Evolutionary conservation across 2,329 filamentous ascomycete genomes (phyloP).

Genomic region (Aureobasidium sp.): DNA sequence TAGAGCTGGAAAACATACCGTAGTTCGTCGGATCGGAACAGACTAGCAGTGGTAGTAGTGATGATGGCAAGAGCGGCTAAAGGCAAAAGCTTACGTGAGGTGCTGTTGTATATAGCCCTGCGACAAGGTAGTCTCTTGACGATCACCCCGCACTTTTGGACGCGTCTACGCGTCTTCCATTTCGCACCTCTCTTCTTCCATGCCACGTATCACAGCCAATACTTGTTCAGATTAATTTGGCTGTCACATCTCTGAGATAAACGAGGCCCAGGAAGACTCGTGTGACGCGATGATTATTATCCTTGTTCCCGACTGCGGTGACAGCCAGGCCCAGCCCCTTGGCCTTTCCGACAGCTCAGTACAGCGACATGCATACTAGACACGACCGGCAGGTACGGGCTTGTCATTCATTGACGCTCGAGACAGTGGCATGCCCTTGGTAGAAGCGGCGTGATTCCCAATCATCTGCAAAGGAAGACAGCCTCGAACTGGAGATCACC

Average conservation of each 20-base stretch:
- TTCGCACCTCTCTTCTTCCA: background rate
- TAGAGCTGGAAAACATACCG: too few species aligned
- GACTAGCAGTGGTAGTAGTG: background rate
- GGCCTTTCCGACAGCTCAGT: background rate
- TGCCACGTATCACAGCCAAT: background rate
- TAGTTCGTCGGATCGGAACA: background rate
- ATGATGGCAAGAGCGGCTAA: background rate
- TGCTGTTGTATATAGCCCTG: background rate
- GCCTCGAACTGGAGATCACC: too few species aligned
- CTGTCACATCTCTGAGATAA: too few species aligned
- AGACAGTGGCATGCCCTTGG: background rate
- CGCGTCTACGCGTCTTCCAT: conserved; percentile 1
- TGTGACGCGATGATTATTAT: background rate
- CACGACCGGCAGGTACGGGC: background rate
- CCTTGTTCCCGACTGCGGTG: background rate
- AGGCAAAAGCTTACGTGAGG: background rate
- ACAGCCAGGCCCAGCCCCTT: background rate
- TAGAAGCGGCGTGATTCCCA: background rate
- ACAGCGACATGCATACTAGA: background rate
- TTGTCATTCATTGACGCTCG: background rate
- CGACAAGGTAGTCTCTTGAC: background rate
- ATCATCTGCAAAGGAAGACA: background rate
- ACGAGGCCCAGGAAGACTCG: background rate
- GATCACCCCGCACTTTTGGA: background rate
- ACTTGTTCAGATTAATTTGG: background rate